phyloP scores from a whole-genome alignment of 1,284 basidiomycete genomes.

The Agroathelia rolfsii region DNA sequence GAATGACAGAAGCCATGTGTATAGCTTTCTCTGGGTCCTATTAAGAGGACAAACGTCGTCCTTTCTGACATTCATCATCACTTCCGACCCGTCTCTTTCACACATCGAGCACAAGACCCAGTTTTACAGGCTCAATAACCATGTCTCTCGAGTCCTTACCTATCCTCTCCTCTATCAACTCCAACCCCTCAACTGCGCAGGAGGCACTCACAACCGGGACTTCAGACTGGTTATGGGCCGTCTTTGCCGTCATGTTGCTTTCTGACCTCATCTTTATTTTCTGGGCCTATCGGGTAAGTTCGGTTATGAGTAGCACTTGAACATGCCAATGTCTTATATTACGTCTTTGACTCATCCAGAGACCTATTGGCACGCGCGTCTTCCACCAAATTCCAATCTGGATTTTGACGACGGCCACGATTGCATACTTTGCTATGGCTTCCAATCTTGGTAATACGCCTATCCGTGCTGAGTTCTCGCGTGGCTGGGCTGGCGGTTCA shows the following conservation, averaged over 20 bases:
- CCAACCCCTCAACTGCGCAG: too few relatives aligned
- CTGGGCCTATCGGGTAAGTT: slow-evolving; percentile 28
- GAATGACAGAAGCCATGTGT: not conserved
- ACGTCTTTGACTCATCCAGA: slow-evolving; percentile 12
- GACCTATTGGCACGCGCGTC: slow-evolving; percentile 30
- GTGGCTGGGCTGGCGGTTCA: slow-evolving; percentile 19
- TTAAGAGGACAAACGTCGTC: too few relatives aligned
- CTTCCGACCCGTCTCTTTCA: too few relatives aligned
- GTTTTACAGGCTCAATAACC: too few relatives aligned
- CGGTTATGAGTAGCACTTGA: not conserved
- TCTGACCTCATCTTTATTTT: slow-evolving; percentile 27
- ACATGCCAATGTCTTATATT: not conserved
- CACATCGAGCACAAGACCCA: too few relatives aligned
- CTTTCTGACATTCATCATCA: too few relatives aligned
- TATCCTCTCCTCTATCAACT: too few relatives aligned
- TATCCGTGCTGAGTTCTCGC: slow-evolving; percentile 35
- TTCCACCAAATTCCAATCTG: slow-evolving; percentile 40
- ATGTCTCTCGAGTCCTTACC: too few relatives aligned
- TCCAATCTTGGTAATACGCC: slow-evolving; percentile 48
- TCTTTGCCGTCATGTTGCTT: slow-evolving; percentile 38
- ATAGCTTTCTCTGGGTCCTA: too few relatives aligned
- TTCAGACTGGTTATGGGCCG: slow-evolving; percentile 48
- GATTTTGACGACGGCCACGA: slow-evolving; percentile 31
- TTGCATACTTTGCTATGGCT: slow-evolving; percentile 49
- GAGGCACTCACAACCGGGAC: slow-evolving; percentile 28